Conservation (phyloP, 345 rosid genomes). For the Boechera retrofracta region DNA sequence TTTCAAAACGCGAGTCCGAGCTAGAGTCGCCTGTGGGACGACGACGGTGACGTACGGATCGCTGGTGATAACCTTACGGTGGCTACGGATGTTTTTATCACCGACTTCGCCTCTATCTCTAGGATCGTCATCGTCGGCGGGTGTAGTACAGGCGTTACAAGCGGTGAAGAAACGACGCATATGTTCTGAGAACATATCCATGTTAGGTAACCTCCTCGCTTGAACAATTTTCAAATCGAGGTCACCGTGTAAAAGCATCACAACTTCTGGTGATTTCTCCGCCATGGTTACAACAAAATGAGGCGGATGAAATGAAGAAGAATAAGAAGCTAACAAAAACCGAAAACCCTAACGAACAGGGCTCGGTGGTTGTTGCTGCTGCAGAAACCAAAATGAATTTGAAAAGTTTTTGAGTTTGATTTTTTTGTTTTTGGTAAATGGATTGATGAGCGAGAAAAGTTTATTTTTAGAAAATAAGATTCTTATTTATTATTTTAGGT, state of each 20-base stretch:
- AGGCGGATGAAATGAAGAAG: not conserved
- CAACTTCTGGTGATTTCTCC: slow-evolving; percentile 42
- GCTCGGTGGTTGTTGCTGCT: slow-evolving; percentile 42
- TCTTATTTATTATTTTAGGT: slow-evolving; percentile 29
- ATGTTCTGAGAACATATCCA: slow-evolving; percentile 60
- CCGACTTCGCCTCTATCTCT: slow-evolving; percentile 20
- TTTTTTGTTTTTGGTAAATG: not conserved
- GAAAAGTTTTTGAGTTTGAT: not conserved
- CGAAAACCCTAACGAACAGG: slow-evolving; percentile 43
- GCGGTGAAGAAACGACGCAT: slow-evolving; percentile 56
- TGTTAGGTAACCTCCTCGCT: slow-evolving; percentile 72
- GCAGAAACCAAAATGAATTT: slow-evolving; percentile 24
- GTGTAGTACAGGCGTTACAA: slow-evolving; percentile 48
- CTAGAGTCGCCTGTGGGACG: slow-evolving; percentile 89
- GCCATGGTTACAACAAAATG: slow-evolving; percentile 37
- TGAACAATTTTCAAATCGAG: slow-evolving; percentile 64
- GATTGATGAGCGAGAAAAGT: not conserved
- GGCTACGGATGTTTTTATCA: slow-evolving; percentile 38
- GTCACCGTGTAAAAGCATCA: slow-evolving; percentile 73
- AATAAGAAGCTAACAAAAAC: slow-evolving; percentile 39
- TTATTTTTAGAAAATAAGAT: not conserved
- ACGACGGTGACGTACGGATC: slow-evolving; percentile 85
- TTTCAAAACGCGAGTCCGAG: slow-evolving; percentile 78
- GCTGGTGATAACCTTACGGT: slow-evolving; percentile 66
- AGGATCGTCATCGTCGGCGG: not conserved